These are phyloP conservation scores for Auricularia cornea DNA, from an alignment of 768 basidiomycete species.

Conservation along the genomic window DNA sequence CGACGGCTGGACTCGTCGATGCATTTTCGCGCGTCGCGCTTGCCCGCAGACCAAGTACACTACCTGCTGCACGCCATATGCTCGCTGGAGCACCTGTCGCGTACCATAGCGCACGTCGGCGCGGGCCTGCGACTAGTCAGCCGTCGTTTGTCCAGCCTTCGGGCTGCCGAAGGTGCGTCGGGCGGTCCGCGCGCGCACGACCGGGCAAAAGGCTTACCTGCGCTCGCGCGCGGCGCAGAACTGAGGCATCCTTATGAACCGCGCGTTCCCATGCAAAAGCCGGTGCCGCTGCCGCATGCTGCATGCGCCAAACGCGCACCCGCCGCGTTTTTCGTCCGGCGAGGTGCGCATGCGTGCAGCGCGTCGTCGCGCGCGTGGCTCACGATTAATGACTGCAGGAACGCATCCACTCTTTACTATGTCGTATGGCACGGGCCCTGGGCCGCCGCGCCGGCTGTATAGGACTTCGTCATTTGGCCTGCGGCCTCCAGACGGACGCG, in stretches of 20 bases:
- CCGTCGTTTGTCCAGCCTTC: too few relatives aligned
- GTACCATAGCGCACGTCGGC: not conserved
- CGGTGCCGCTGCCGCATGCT: not conserved
- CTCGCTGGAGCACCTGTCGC: not conserved
- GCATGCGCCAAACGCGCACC: not conserved
- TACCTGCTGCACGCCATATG: not conserved
- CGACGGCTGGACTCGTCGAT: not conserved
- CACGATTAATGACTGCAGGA: not conserved
- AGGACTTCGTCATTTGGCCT: not conserved
- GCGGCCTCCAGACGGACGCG: too few relatives aligned
- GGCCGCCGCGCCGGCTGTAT: not conserved
- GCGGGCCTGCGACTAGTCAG: too few relatives aligned
- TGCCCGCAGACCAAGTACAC: not conserved
- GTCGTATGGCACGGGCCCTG: not conserved
- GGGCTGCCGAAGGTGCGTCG: too few relatives aligned
- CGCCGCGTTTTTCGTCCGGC: not conserved
- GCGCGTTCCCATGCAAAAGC: not conserved
- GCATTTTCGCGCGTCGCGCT: not conserved
- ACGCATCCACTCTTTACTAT: not conserved
- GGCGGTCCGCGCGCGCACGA: too few relatives aligned
- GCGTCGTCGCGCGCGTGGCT: not conserved
- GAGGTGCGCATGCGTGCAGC: not conserved
- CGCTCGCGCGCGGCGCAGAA: not conserved
- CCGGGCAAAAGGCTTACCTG: too few relatives aligned
- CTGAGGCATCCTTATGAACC: not conserved